A percentile compares a stretch with the other conserved stretches of the same genome.
Evolutionary conservation across 1,284 basidiomycete genomes (phyloP).

Genomic region (Cerioporus squamosus): DNA sequence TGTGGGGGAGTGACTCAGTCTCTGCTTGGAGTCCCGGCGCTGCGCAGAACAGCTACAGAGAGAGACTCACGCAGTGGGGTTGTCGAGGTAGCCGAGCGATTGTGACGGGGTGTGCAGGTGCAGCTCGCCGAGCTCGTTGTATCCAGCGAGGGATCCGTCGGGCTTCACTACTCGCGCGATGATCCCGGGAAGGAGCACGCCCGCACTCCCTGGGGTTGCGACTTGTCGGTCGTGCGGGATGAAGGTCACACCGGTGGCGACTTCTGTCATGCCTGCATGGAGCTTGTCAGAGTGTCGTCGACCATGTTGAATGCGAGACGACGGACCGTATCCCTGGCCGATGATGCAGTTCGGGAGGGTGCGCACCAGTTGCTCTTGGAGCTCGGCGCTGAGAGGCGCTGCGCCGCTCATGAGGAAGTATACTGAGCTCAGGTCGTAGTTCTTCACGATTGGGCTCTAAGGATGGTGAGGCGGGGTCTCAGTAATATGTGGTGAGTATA

Average conservation of each 20-base stretch:
- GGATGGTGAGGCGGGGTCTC: neutral
- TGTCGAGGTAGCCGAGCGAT: constrained; percentile 47
- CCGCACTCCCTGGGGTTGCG: constrained; percentile 40
- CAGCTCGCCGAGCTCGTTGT: constrained; percentile 47
- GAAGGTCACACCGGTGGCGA: constrained; percentile 50
- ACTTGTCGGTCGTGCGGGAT: constrained; percentile 27
- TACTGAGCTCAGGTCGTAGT: constrained; percentile 63
- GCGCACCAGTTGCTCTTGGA: constrained; percentile 53
- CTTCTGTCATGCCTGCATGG: constrained; percentile 46
- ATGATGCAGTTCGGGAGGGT: constrained; percentile 61
- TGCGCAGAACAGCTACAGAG: too few species aligned
- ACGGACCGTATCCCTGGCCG: constrained; percentile 63
- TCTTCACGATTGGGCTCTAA: constrained; percentile 63
- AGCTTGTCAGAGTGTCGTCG: too few species aligned
- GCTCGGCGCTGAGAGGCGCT: constrained; percentile 68
- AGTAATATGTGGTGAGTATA: constrained; percentile 1
- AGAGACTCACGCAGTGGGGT: constrained; percentile 50
- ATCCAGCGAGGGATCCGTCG: constrained; percentile 43
- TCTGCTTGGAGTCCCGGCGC: too few species aligned
- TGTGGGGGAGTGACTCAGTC: constrained; percentile 1
- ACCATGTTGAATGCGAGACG: too few species aligned
- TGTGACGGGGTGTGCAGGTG: constrained; percentile 45
- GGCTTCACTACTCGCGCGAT: constrained; percentile 42
- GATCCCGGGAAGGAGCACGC: constrained; percentile 43
- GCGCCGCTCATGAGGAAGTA: constrained; percentile 64